Conservation (phyloP, 768 basidiomycete genomes). For the Mycena galopus region DNA sequence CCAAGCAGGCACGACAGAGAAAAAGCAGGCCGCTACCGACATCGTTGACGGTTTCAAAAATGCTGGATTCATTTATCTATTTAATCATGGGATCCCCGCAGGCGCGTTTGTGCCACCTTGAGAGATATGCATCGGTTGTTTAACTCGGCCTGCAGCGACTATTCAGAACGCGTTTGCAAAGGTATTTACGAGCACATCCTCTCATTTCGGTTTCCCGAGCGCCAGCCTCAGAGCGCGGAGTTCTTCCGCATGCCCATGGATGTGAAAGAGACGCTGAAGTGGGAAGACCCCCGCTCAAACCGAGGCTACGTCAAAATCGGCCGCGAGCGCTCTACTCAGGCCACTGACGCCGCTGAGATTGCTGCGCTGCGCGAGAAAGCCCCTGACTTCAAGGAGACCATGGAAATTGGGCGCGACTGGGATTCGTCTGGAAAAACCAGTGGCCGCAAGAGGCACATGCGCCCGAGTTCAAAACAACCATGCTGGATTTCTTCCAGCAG, state of each 20-base stretch:
- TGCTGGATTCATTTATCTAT: conserved; percentile 88
- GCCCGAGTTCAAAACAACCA: conserved; percentile 78
- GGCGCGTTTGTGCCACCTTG: conserved; percentile 46
- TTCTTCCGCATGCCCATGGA: conserved; percentile 79
- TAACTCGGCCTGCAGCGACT: conserved; percentile 45
- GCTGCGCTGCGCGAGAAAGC: conserved; percentile 78
- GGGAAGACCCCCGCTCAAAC: conserved; percentile 90
- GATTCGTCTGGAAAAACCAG: conserved; percentile 82
- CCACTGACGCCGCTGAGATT: conserved; percentile 78
- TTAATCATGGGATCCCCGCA: conserved; percentile 75
- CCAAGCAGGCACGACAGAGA: conserved; percentile 59
- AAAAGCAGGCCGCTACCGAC: conserved; percentile 76
- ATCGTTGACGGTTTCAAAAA: too few relatives aligned
- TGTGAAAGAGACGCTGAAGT: conserved; percentile 74
- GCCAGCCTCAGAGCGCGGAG: conserved; percentile 71
- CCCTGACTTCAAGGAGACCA: conserved; percentile 86
- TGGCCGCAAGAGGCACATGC: conserved; percentile 79
- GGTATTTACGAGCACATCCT: conserved; percentile 53
- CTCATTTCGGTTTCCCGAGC: conserved; percentile 8
- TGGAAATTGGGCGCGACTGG: conserved; percentile 93
- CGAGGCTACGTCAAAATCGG: conserved; percentile 87
- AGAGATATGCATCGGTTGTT: neutral
- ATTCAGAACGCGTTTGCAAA: conserved; percentile 74
- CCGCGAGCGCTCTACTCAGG: conserved; percentile 86
- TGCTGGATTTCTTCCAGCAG: conserved; percentile 78